A percentile compares a stretch with the other conserved stretches of the same genome.
phyloP scores from a whole-genome alignment of 495 filamentous ascomycete genomes.

The Astrothelium subdiscretum region DNA sequence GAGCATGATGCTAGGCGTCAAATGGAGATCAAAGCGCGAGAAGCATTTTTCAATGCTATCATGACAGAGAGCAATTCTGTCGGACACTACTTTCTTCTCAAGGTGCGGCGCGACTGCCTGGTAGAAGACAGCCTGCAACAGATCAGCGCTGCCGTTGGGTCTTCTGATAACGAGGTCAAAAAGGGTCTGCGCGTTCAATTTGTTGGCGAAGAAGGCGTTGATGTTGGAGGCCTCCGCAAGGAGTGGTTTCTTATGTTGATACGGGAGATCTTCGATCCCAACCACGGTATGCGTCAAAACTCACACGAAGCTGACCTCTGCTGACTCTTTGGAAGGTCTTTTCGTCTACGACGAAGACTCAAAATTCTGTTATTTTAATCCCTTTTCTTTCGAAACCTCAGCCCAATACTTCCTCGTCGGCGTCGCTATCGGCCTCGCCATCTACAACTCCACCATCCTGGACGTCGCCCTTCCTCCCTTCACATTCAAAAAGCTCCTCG shows the following conservation, averaged over 20 bases:
- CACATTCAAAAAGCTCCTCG: constrained; percentile 77
- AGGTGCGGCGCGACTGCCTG: constrained; percentile 73
- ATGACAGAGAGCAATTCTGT: constrained; percentile 60
- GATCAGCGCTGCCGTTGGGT: constrained; percentile 78
- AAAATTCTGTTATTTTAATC: constrained; percentile 89
- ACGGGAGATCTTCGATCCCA: constrained; percentile 82
- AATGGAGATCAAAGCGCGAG: constrained; percentile 81
- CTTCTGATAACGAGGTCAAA: constrained; percentile 79
- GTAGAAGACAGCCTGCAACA: constrained; percentile 82
- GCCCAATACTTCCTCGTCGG: constrained; percentile 92
- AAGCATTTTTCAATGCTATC: constrained; percentile 87
- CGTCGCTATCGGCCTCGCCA: constrained; percentile 77
- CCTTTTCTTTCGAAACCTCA: constrained; percentile 79
- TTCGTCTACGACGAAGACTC: constrained; percentile 96
- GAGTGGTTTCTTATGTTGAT: constrained; percentile 94
- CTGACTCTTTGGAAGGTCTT: constrained; percentile 43
- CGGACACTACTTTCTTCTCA: constrained; percentile 62
- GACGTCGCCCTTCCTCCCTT: constrained; percentile 90
- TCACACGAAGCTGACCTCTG: background rate
- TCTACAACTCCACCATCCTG: constrained; percentile 94
- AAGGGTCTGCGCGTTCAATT: constrained; percentile 86
- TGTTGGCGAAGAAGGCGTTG: constrained; percentile 78
- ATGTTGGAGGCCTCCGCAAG: constrained; percentile 84
- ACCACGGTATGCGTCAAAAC: constrained; percentile 55
- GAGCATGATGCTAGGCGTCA: constrained; percentile 84